Base-by-base conservation (phyloP, 305 asterid genomes). In the Andrographis paniculata region DNA sequence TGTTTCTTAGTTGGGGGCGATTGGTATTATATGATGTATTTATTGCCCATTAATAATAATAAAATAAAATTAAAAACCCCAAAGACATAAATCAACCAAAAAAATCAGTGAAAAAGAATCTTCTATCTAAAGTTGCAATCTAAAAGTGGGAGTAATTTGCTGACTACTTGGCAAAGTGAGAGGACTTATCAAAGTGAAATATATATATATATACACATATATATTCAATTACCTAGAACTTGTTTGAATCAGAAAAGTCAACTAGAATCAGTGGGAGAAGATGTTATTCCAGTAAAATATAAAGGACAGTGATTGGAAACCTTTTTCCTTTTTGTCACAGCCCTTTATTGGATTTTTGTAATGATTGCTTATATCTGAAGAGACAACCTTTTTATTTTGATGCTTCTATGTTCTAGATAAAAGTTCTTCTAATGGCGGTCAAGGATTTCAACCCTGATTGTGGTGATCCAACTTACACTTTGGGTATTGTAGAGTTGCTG, bases 401-500 rank as follows among this genome's bases (percentile, higher is more conserved):
- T 42, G 49, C 55, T 61, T 61, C 61, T 30, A 17, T 53, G 61
- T 52, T 54, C 58, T 84, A 92, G 99, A 81, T 92, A 59, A 92
- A 84, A 78, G 79, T 78, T 52, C 97, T 92, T 59, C 63, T 92
- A 59, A 75, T 77, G 82, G 94, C 99, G 30, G 84, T 92, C 41
- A 92, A 87, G 73, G 95, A 92, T 69, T 92, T 84, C 65, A 69
- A 74, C 50, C 93, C 93, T 50, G 94, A 75, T 42, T 83, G 77
- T 56, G 96, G 96, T 43, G 95, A 92, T 76, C 80, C 99, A 41
- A 91, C 95, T 37, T 92, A 92, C 76, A 87, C 97, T 14, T 79
- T 92, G 94, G 84, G 99, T 72, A 87, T 92, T 53, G 94, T 92
- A 63, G 99, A 92, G 70, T 74, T 92, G 76, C 96, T 92, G 74